A percentile compares a stretch with the other conserved stretches of the same genome.
These are phyloP conservation scores for Tieghemostelium lacteum DNA, from an alignment of 78 protist species.

Conservation along the genomic window DNA sequence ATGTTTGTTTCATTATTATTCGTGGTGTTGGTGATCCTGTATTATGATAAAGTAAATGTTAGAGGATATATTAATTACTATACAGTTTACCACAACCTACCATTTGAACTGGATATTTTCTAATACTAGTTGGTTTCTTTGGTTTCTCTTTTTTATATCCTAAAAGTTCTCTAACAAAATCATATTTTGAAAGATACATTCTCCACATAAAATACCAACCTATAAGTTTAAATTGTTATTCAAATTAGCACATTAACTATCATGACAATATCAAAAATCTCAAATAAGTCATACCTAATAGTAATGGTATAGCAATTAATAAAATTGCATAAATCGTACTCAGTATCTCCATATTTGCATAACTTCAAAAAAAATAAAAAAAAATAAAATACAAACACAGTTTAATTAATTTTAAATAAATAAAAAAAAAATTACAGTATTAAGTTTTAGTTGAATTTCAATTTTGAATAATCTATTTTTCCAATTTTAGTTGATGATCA, in stretches of 20 bases:
- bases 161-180: constrained; percentile 72
- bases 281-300: background rate
- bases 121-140: constrained; percentile 63
- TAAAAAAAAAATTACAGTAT: no score
- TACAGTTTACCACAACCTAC: no score
- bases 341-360: constrained; percentile 27
- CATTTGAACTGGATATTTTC: constrained; percentile 39
- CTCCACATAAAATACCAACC: constrained; percentile 79
- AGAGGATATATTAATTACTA: background rate
- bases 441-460: no score
- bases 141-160: constrained; percentile 57
- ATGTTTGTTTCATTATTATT: constrained; percentile 20
- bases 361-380: no score
- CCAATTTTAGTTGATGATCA: no score
- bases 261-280: no score
- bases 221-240: no score
- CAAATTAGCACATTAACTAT: no score
- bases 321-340: constrained; percentile 20
- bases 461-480: no score
- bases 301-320: constrained; percentile 10
- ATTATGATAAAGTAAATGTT: background rate
- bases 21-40: constrained; percentile 30
- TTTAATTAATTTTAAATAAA: no score
- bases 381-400: no score
- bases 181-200: constrained; percentile 77